Evolutionary conservation across 345 rosid genomes (phyloP), one percentile per base, ranked within the genome.

Genomic region (Eucalyptus urophylla): DNA sequence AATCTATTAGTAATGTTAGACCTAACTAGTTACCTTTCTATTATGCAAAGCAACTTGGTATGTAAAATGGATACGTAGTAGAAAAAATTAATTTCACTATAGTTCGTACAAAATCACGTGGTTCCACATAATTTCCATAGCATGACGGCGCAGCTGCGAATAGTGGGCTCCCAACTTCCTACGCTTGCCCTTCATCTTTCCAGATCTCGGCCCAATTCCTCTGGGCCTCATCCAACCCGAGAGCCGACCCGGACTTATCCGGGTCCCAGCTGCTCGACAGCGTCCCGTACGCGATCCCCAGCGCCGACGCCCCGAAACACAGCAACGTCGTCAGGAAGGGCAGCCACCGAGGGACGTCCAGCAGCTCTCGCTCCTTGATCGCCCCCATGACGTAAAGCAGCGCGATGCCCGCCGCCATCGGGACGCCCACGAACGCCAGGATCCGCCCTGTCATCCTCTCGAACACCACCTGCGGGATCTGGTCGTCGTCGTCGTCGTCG

Each of bases 161-260:
- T 85, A 14, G 60, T 16, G 60, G 58, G 58, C 58, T 19, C 40
- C 45, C 87, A 24, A 25, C 4, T 51, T 3, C 49, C 40, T 86
- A 44, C 37, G 87, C 47, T 37, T 88, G 88, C 9, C 91, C 91
- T 19, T 95, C 98, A 86, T 96, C 96, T 62, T 91, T 92, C 99
- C 99, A 96, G 92, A 96, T 93, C 92, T 95, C 98, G 62, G 87
- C 96, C 99, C 99, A 97, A 53, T 97, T 95, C 89, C 88, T 89
- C 89, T 93, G 91, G 60, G 93, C 94, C 89, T 96, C 97, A 31
- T 96, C 94, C 5, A 97, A 40, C 80, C 99, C 99, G 85, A 96
- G 92, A 67, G 92, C 8, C 13, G 98, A 96, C 16, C 96, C 97
- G 49, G 92, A 90, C 92, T 87, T 90, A 62, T 94, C 89, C n/a